phyloP scores from a whole-genome alignment of 768 basidiomycete species.

The Auricularia cornea region DNA sequence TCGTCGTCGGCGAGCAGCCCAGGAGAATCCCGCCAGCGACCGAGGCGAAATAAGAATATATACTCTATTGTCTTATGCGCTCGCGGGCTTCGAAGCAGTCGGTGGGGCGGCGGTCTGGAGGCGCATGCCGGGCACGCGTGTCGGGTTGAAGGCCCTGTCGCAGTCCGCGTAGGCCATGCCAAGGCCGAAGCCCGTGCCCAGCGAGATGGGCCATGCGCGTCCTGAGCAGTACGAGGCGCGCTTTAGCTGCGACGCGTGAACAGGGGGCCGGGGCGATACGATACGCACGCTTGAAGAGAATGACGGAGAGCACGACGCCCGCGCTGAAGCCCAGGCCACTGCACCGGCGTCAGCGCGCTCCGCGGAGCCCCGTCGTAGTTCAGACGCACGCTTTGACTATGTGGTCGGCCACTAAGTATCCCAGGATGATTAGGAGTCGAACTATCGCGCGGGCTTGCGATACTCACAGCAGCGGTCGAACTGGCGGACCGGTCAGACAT shows the following conservation, averaged over 20 bases:
- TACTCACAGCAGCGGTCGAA: slow-evolving; percentile 81
- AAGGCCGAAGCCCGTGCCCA: slow-evolving; percentile 78
- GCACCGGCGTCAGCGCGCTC: slow-evolving; percentile 7
- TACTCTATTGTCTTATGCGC: slow-evolving; percentile 7
- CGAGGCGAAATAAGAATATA: not conserved
- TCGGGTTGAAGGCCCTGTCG: slow-evolving; percentile 87
- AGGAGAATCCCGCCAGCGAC: slow-evolving; percentile 13
- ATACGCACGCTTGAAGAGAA: slow-evolving; percentile 82
- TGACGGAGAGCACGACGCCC: slow-evolving; percentile 82
- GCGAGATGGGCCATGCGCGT: slow-evolving; percentile 86
- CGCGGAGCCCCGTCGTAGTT: not conserved
- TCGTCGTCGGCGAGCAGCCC: slow-evolving; percentile 44
- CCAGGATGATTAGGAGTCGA: slow-evolving; percentile 1
- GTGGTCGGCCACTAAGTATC: slow-evolving; percentile 58
- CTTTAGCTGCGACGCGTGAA: not conserved
- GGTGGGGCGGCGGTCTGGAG: slow-evolving; percentile 35
- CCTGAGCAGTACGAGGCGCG: slow-evolving; percentile 36
- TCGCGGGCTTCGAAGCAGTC: slow-evolving; percentile 19
- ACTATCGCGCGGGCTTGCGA: not conserved
- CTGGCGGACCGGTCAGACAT: slow-evolving; percentile 26
- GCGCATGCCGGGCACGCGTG: slow-evolving; percentile 76
- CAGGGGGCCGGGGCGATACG: slow-evolving; percentile 4
- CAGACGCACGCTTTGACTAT: slow-evolving; percentile 77
- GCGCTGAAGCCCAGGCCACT: slow-evolving; percentile 85
- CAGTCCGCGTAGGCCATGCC: slow-evolving; percentile 88